Evolutionary conservation across 257 asterid genomes (phyloP).

Genomic region (Nicotiana otophora): DNA sequence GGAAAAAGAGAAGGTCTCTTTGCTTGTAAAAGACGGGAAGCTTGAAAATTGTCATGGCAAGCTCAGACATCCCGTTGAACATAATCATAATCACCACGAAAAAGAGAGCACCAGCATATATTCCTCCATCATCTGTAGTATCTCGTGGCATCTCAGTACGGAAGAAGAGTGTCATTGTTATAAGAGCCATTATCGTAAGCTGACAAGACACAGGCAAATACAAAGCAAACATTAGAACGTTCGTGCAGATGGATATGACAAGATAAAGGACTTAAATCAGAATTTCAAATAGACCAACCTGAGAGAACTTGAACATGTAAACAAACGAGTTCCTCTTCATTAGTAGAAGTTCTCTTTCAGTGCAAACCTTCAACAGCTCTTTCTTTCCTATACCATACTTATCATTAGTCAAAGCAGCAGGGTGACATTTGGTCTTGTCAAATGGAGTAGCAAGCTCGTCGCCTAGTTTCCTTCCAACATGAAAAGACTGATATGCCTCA

Average conservation of each 20-base stretch:
- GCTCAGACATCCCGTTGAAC: constrained; percentile 65
- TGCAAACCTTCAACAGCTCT: constrained; percentile 53
- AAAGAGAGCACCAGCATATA: constrained; percentile 44
- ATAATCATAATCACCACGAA: constrained; percentile 30
- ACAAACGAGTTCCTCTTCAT: constrained; percentile 60
- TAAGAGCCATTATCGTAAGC: constrained; percentile 32
- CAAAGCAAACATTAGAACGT: neutral
- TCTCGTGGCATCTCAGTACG: constrained; percentile 46
- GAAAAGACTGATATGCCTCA: constrained; percentile 36
- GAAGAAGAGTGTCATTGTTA: constrained; percentile 41
- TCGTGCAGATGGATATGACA: neutral
- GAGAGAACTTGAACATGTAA: constrained; percentile 43
- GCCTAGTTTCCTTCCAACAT: constrained; percentile 27
- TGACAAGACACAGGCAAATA: constrained; percentile 17
- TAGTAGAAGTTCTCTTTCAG: constrained; percentile 47
- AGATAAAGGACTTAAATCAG: neutral
- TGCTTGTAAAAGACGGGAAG: constrained; percentile 85
- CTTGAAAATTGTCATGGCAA: constrained; percentile 54
- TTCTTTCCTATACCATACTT: constrained; percentile 46
- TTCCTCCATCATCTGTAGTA: constrained; percentile 34
- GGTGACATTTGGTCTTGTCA: constrained; percentile 63
- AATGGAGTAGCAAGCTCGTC: constrained; percentile 53
- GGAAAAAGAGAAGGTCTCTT: constrained; percentile 58
- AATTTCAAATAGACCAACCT: constrained; percentile 17
- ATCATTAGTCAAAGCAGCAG: constrained; percentile 60